Conservation (phyloP, 257 asterid genomes). For the Solanum sparsipilum region DNA sequence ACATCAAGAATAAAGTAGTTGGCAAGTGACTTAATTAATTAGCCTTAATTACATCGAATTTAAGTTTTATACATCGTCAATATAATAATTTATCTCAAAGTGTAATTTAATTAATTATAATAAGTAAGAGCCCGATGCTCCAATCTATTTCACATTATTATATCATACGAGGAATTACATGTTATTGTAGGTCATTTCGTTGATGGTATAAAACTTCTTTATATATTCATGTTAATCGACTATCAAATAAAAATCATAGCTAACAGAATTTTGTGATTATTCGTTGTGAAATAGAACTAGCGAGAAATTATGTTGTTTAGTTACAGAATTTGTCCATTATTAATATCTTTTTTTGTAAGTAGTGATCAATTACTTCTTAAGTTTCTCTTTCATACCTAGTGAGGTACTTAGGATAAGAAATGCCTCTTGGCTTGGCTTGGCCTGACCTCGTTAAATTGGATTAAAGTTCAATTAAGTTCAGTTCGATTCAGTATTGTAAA, state of each 20-base stretch:
- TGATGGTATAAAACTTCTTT: neutral
- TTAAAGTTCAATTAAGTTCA: neutral
- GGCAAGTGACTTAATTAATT: conserved; percentile 2
- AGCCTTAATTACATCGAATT: neutral
- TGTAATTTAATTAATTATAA: neutral
- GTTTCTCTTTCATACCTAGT: neutral
- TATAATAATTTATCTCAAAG: neutral
- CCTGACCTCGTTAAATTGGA: neutral
- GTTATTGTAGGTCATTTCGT: neutral
- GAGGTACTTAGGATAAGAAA: neutral
- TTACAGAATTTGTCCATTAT: neutral
- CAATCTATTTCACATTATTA: neutral
- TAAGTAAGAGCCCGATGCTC: neutral
- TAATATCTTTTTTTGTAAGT: neutral
- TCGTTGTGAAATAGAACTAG: neutral
- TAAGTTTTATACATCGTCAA: neutral
- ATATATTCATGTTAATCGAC: too few species aligned
- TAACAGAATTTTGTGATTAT: neutral
- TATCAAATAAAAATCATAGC: neutral
- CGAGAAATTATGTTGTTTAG: too few species aligned
- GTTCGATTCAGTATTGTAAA: neutral
- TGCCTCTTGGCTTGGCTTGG: neutral
- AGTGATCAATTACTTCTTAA: neutral
- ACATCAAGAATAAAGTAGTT: conserved; percentile 13
- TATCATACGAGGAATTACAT: neutral